Conservation (phyloP, 768 basidiomycete species). For the Bullera alba region DNA sequence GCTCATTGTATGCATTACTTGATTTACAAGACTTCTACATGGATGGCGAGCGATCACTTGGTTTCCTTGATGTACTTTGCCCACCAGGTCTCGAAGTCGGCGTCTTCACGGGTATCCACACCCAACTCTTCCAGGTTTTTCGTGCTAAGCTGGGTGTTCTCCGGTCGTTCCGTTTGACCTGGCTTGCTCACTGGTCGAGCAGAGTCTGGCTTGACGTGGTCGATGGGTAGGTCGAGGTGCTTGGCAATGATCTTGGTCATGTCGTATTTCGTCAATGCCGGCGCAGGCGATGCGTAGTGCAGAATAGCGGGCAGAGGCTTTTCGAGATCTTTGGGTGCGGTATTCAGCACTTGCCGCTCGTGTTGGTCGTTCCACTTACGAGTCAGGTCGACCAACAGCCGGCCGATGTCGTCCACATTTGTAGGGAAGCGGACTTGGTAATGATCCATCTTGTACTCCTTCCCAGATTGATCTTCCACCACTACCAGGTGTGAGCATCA, state of each 20-base stretch:
- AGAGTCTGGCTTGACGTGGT: conserved; percentile 64
- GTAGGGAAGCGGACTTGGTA: conserved; percentile 90
- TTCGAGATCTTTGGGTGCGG: conserved; percentile 44
- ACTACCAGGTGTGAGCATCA: conserved; percentile 40
- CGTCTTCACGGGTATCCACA: conserved; percentile 51
- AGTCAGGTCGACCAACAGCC: conserved; percentile 69
- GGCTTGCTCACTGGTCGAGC: conserved; percentile 51
- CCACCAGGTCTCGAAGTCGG: conserved; percentile 51
- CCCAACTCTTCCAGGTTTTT: conserved; percentile 63
- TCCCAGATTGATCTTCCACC: conserved; percentile 77
- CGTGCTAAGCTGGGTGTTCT: conserved; percentile 71
- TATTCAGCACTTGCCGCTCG: background rate
- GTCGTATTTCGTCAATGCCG: conserved; percentile 81
- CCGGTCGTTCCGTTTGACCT: conserved; percentile 68
- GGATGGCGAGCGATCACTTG: background rate
- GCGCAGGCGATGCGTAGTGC: conserved; percentile 73
- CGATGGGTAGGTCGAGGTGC: conserved; percentile 58
- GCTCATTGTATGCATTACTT: background rate
- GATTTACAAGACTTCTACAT: background rate
- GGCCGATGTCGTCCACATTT: conserved; percentile 76
- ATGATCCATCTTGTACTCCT: conserved; percentile 91
- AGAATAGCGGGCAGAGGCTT: conserved; percentile 61
- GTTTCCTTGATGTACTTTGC: background rate
- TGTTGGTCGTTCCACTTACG: conserved; percentile 49
- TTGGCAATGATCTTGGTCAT: conserved; percentile 63